phyloP scores from a whole-genome alignment of 2,329 filamentous ascomycete genomes.

The Aureobasidium mangrovei region DNA sequence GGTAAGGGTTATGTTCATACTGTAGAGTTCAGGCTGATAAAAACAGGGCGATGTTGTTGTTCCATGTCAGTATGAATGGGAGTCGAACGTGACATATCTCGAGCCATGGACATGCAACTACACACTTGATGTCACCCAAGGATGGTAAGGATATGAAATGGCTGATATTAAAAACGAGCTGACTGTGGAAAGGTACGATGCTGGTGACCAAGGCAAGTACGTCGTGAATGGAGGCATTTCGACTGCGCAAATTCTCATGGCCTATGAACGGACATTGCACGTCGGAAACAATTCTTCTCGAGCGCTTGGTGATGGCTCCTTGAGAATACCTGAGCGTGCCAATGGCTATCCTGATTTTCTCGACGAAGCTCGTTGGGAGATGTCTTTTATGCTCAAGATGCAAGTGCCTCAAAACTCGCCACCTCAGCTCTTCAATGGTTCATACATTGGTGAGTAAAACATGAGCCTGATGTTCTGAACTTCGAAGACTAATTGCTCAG shows the following conservation, averaged over 20 bases:
- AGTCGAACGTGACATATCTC: slow-evolving; percentile 12
- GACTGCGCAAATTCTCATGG: slow-evolving; percentile 14
- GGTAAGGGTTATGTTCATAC: background rate
- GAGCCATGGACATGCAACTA: slow-evolving; percentile 17
- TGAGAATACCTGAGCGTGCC: slow-evolving; percentile 13
- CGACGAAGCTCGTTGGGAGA: slow-evolving; percentile 16
- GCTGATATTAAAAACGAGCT: too few species aligned
- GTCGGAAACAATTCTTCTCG: background rate
- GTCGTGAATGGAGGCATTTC: slow-evolving; percentile 16
- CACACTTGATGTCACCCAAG: slow-evolving; percentile 14
- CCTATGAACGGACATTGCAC: slow-evolving; percentile 12
- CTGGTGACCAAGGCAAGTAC: slow-evolving; percentile 15
- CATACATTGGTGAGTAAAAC: slow-evolving; percentile 5
- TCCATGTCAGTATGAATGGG: slow-evolving; percentile 14
- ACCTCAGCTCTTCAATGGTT: slow-evolving; percentile 13
- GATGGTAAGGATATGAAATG: background rate
- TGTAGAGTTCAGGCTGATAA: background rate
- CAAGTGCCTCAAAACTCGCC: slow-evolving; percentile 13
- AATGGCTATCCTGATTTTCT: slow-evolving; percentile 14
- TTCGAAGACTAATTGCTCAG: background rate
- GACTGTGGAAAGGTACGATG: slow-evolving; percentile 9
- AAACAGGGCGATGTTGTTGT: slow-evolving; percentile 11
- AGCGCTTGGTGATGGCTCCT: slow-evolving; percentile 11
- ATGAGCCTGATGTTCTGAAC: background rate
- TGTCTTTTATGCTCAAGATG: slow-evolving; percentile 15